Evolutionary conservation across 805 yeast genomes (phyloP).

Genomic region (Metschnikowia arizonensis): DNA sequence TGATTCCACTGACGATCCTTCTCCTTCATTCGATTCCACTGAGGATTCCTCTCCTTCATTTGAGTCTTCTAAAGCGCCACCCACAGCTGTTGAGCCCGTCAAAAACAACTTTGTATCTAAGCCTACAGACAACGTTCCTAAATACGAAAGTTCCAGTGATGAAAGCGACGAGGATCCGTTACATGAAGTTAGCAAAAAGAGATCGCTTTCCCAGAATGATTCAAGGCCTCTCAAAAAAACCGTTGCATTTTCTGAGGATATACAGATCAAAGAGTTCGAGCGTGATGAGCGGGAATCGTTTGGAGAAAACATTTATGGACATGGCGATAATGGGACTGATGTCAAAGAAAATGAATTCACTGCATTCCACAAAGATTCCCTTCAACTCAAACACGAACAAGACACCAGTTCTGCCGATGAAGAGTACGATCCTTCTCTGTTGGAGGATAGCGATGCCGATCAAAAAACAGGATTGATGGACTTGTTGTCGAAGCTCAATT

Average conservation of each 20-base stretch:
- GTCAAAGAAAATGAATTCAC: constrained; percentile 18
- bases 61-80: constrained; percentile 8
- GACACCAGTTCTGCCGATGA: constrained; percentile 7
- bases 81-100: background rate
- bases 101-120: background rate
- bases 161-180: constrained; percentile 17
- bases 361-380: constrained; percentile 29
- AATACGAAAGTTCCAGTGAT: constrained; percentile 16
- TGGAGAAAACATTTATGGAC: constrained; percentile 15
- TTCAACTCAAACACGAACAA: constrained; percentile 27
- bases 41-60: background rate
- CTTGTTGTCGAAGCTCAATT: constrained; percentile 17
- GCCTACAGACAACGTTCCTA: constrained; percentile 10
- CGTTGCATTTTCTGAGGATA: constrained; percentile 41
- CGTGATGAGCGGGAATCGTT: constrained; percentile 30
- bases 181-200: background rate
- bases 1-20: constrained; percentile 14
- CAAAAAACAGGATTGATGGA: constrained; percentile 15
- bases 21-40: constrained; percentile 9
- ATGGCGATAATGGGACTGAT: constrained; percentile 11
- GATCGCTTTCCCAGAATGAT: constrained; percentile 8
- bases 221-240: constrained; percentile 20
- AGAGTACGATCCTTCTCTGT: constrained; percentile 10
- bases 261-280: constrained; percentile 40
- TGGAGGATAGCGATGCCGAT: constrained; percentile 1